A percentile compares a stretch with the other conserved stretches of the same genome.
These are phyloP conservation scores for Microcyclosporella mali DNA, from an alignment of 2,329 filamentous ascomycete species.

Conservation along the genomic window DNA sequence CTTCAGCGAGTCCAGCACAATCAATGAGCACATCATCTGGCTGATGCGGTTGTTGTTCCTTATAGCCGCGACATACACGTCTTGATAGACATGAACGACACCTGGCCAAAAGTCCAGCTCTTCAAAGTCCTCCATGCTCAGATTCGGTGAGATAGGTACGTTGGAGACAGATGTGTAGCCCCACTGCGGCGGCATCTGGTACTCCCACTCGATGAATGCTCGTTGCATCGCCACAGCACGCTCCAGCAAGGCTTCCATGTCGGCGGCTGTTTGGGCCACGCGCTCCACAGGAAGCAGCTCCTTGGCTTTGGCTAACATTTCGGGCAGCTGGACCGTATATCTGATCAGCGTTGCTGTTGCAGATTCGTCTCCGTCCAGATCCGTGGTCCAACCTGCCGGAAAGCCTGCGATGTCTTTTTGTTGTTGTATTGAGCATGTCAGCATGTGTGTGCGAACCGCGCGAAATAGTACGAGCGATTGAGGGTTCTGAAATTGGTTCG, in stretches of 20 bases:
- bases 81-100: conserved; percentile 8
- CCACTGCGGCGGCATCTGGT: conserved; percentile 5
- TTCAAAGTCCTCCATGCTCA: conserved; percentile 2
- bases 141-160: not conserved
- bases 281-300: not conserved
- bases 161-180: conserved; percentile 5
- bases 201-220: conserved; percentile 1
- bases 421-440: conserved; percentile 9
- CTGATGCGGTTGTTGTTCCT: conserved; percentile 7
- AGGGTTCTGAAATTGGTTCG: conserved; percentile 3
- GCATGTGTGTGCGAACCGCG: conserved; percentile 9
- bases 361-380: conserved; percentile 1
- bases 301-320: conserved; percentile 4
- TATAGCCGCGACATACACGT: conserved; percentile 4
- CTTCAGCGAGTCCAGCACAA: conserved; percentile 8
- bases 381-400: conserved; percentile 5
- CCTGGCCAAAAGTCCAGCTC: conserved; percentile 7
- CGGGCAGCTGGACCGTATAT: conserved; percentile 2
- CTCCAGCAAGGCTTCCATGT: conserved; percentile 1
- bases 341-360: conserved; percentile 2
- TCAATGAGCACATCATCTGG: conserved; percentile 6
- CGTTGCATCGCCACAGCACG: conserved; percentile 4
- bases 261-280: not conserved
- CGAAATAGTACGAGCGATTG: conserved; percentile 8
- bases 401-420: conserved; percentile 5